Evolutionary conservation across 257 asterid species (phyloP).

Genomic region (Solanum pinnatisectum): DNA sequence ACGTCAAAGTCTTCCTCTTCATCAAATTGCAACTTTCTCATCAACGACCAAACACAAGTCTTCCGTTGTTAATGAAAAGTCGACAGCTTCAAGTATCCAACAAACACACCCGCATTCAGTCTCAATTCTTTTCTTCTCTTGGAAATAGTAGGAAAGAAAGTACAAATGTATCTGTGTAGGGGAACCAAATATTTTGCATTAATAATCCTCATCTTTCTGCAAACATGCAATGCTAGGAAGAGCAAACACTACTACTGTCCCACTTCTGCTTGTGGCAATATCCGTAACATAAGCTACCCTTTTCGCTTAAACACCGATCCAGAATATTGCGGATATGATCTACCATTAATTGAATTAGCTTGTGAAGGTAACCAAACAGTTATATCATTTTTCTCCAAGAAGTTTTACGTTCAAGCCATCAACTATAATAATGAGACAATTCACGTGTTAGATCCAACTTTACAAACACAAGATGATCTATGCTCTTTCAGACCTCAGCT

Average conservation of each 20-base stretch:
- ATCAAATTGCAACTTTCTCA: too few relatives aligned
- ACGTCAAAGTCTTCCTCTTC: too few relatives aligned
- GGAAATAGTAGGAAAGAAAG: too few relatives aligned
- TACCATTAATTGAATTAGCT: not conserved
- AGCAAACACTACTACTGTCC: not conserved
- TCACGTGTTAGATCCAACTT: conserved; percentile 4
- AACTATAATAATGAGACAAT: conserved; percentile 7
- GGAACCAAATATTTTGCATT: not conserved
- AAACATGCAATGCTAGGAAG: not conserved
- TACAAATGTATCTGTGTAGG: not conserved
- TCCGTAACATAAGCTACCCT: not conserved
- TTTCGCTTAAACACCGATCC: not conserved
- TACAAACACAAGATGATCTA: not conserved
- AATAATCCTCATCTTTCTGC: not conserved
- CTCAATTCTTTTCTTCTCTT: too few relatives aligned
- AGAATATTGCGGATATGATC: not conserved
- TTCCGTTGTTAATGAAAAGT: too few relatives aligned
- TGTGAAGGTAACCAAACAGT: conserved; percentile 15
- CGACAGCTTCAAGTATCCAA: too few relatives aligned
- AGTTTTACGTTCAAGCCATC: conserved; percentile 7
- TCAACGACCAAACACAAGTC: too few relatives aligned
- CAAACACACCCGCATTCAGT: too few relatives aligned
- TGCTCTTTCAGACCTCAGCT: conserved; percentile 15
- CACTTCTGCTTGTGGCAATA: not conserved
- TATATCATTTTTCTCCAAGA: not conserved